A percentile compares a stretch with the other conserved stretches of the same genome.
phyloP scores from a whole-genome alignment of 2,329 filamentous ascomycete species.

The Fusarium stilboides region DNA sequence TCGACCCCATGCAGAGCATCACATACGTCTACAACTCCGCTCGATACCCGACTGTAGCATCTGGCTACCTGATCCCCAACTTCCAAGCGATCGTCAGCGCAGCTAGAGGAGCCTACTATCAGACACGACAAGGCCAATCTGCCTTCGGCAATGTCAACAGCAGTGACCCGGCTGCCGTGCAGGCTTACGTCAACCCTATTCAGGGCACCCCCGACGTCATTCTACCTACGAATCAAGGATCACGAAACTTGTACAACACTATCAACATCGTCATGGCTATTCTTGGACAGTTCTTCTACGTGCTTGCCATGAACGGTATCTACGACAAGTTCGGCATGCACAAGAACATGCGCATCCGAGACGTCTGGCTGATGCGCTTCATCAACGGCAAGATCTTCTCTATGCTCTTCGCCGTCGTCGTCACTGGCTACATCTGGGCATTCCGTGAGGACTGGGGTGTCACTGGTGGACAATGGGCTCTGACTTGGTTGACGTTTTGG shows the following conservation, averaged over 20 bases:
- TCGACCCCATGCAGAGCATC: constrained; percentile 53
- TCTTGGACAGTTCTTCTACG: constrained; percentile 53
- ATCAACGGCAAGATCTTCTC: constrained; percentile 52
- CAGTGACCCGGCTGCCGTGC: constrained; percentile 46
- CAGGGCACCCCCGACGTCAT: constrained; percentile 50
- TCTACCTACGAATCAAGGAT: constrained; percentile 54
- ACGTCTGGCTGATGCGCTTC: constrained; percentile 48
- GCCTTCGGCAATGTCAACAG: constrained; percentile 43
- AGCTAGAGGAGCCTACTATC: constrained; percentile 48
- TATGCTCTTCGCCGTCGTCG: constrained; percentile 56
- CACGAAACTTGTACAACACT: constrained; percentile 57
- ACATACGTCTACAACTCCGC: constrained; percentile 57
- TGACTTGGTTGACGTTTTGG: constrained; percentile 55
- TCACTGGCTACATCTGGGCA: constrained; percentile 61
- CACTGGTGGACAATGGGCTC: constrained; percentile 47
- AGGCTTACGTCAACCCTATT: constrained; percentile 56
- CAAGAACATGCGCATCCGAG: constrained; percentile 40
- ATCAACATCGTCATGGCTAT: constrained; percentile 57
- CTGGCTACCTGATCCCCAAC: constrained; percentile 50
- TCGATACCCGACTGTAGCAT: constrained; percentile 53
- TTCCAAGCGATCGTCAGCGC: constrained; percentile 50
- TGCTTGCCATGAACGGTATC: constrained; percentile 48
- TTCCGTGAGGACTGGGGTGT: constrained; percentile 61
- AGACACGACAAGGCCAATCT: constrained; percentile 40
- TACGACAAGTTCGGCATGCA: constrained; percentile 40